Conservation (phyloP, 164 flowering plant genomes). For the Cinnamomum micranthum region DNA sequence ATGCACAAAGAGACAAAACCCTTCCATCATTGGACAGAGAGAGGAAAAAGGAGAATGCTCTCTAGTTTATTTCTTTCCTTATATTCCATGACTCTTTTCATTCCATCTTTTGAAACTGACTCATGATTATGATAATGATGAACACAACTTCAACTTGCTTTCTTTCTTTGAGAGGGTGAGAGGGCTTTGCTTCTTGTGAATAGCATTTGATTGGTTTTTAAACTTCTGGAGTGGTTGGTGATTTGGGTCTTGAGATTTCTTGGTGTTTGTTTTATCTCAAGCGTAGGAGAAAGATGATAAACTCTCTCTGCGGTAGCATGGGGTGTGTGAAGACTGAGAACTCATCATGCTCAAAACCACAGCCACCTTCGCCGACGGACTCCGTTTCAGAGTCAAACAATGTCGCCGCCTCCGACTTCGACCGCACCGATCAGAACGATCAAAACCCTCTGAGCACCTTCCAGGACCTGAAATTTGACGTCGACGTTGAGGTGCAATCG, state of each 20-base stretch:
- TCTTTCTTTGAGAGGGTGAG: conserved; percentile 1
- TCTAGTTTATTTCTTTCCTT: not conserved
- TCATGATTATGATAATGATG: not conserved
- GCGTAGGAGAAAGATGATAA: conserved; percentile 28
- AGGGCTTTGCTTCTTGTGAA: not conserved
- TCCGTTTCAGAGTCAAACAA: conserved; percentile 34
- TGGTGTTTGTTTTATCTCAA: not conserved
- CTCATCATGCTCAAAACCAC: conserved; percentile 16
- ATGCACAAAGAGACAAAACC: conserved; percentile 21
- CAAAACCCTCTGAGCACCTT: conserved; percentile 36
- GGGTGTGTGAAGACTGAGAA: conserved; percentile 35
- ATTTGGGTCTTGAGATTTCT: not conserved
- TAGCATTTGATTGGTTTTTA: not conserved
- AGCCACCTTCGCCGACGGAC: conserved; percentile 31
- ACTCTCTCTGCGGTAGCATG: conserved; percentile 48
- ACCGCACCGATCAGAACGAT: conserved; percentile 14
- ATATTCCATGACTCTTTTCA: not conserved
- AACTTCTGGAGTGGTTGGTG: not conserved
- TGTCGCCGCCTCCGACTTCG: conserved; percentile 20
- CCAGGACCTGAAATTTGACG: conserved; percentile 38
- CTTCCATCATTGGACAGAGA: not conserved
- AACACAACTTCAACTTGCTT: not conserved
- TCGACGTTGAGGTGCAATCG: conserved; percentile 46
- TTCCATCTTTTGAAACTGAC: not conserved
- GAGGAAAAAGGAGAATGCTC: conserved; percentile 9